Evolutionary conservation across 2,329 filamentous ascomycete genomes (phyloP), one percentile per base, ranked within the genome.

Genomic region (Cordyceps fumosorosea): DNA sequence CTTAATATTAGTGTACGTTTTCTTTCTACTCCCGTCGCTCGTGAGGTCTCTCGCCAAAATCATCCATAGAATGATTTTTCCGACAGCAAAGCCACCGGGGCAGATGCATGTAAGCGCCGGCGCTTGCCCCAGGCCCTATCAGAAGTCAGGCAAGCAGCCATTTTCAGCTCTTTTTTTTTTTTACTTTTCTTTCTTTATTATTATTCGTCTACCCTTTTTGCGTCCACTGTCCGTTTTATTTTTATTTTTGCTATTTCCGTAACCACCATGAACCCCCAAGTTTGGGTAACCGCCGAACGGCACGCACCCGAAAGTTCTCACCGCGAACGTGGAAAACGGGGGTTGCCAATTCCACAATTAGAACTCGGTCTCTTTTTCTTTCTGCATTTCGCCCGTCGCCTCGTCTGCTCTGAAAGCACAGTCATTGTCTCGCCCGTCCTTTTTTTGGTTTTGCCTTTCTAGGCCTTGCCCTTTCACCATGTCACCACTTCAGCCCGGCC

Each of bases 21-120:
- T 37, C 2, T 12, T 37, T 37, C 8, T 37, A 37, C 11, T 5
- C 42, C 16, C 16, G 16, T 8, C 18, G 16, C 42, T 44, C 42
- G 2, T n/a, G n/a, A 47, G 22, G 42, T 6, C 44, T 47, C 20
- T 47, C 20, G 34, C 34, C 34, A 37, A 37, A 14, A 1, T 37
- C 11, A 2, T 37, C 34, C 11, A 8, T 12, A 37, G 11, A 37
- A 37, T 11, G 34, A 3, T 14, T 37, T 8, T 12, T 8, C 34
- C 34, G 10, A 37, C 34, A 29, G 29, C 29, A 29, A 29, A 6
- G 29, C 5, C 29, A 37, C 34, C 10, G 10, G 34, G 34, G 34
- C 34, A 37, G 2, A 55, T 55, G 53, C 53, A 55, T n/a, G 53
- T 55, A 55, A 55, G 53, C 53, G 53, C 53, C 37, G 3, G 53